Conservation (phyloP, 2,329 filamentous ascomycete species). For the Monosporascus sp. region DNA sequence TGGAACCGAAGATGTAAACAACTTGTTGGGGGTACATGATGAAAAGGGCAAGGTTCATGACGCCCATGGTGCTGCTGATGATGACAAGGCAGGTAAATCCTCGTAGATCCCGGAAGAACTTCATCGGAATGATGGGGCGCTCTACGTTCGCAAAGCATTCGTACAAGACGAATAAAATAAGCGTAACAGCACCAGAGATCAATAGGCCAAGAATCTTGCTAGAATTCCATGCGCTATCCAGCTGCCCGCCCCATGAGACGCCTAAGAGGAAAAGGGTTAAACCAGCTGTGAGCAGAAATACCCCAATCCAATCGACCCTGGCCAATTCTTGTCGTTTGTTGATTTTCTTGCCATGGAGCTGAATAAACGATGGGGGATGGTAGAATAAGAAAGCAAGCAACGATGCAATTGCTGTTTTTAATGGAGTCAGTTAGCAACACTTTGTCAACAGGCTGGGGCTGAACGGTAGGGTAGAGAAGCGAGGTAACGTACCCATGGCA, state of each 20-base stretch:
- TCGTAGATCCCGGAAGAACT: slow-evolving; percentile 28
- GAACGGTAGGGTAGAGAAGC: slow-evolving; percentile 2
- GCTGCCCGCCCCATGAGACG: slow-evolving; percentile 22
- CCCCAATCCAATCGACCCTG: slow-evolving; percentile 21
- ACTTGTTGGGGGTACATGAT: slow-evolving; percentile 29
- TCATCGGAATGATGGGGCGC: slow-evolving; percentile 23
- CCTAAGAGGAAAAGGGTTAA: slow-evolving; percentile 23
- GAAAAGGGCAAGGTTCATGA: slow-evolving; percentile 22
- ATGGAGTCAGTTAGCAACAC: too few species aligned
- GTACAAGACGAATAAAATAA: slow-evolving; percentile 22
- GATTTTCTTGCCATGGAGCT: slow-evolving; percentile 13
- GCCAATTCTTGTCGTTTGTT: slow-evolving; percentile 8
- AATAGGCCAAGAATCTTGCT: slow-evolving; percentile 21
- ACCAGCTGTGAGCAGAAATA: slow-evolving; percentile 21
- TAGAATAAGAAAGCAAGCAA: slow-evolving; percentile 11
- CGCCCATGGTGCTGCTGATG: slow-evolving; percentile 21
- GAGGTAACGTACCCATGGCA: slow-evolving; percentile 10
- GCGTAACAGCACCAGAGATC: slow-evolving; percentile 15
- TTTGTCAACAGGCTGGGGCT: too few species aligned
- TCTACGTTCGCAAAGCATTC: slow-evolving; percentile 9
- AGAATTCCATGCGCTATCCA: slow-evolving; percentile 11
- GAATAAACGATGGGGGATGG: slow-evolving; percentile 14
- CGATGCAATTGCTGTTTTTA: too few species aligned
- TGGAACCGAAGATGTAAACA: slow-evolving; percentile 11
- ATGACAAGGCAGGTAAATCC: slow-evolving; percentile 24